Percentiles rank a stretch among this genome's conserved stretches.
Conservation (phyloP, 148 eudicot genomes). For the Cornus florida region DNA sequence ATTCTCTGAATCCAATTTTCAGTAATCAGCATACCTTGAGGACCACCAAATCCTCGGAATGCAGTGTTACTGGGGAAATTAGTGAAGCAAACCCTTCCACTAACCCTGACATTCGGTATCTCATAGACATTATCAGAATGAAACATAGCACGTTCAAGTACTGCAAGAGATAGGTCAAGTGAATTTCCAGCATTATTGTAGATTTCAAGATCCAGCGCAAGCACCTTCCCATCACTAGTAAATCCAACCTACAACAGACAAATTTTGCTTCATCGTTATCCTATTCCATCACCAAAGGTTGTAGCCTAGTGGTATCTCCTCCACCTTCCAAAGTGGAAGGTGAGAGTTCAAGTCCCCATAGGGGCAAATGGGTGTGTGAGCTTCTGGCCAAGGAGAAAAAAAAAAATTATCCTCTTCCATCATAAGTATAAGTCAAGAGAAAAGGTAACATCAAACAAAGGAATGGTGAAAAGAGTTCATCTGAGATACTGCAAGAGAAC, state of each 20-base stretch:
- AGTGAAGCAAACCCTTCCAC: slow-evolving; percentile 91
- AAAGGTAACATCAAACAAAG: neutral
- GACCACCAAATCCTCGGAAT: slow-evolving; percentile 97
- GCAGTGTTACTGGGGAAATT: slow-evolving; percentile 96
- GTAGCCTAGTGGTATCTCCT: too few species aligned
- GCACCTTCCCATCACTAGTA: slow-evolving; percentile 77
- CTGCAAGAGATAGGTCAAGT: slow-evolving; percentile 79
- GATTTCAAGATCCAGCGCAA: slow-evolving; percentile 89
- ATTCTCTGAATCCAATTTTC: slow-evolving; percentile 98
- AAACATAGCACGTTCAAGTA: slow-evolving; percentile 97
- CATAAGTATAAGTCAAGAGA: neutral
- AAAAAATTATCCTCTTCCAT: neutral
- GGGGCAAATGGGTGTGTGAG: too few species aligned
- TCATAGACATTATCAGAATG: slow-evolving; percentile 93
- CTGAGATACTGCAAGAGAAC: neutral
- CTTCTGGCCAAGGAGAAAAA: too few species aligned
- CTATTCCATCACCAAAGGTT: neutral
- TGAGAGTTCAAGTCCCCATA: too few species aligned
- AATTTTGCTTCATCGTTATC: neutral
- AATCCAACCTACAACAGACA: slow-evolving; percentile 73
- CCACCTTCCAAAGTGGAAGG: too few species aligned
- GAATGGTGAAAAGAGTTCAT: neutral
- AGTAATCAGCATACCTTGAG: slow-evolving; percentile 95
- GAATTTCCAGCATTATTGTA: slow-evolving; percentile 96
- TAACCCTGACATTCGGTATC: slow-evolving; percentile 75